Evolutionary conservation across 176 grass and related monocot species (phyloP).

Genomic region (Thalia dealbata): DNA sequence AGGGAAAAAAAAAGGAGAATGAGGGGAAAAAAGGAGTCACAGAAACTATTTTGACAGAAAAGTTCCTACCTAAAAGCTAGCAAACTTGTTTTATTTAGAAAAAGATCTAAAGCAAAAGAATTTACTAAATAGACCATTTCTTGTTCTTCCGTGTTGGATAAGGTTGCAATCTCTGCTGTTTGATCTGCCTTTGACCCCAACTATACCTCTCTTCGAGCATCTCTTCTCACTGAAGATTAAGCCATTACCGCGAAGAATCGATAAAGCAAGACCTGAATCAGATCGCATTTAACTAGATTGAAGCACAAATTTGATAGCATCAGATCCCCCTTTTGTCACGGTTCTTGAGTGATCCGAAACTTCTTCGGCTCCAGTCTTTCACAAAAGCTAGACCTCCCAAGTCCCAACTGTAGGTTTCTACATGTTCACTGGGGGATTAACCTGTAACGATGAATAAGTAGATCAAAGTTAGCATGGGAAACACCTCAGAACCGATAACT

Average conservation of each 20-base stretch:
- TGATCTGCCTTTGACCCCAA: neutral
- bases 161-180: neutral
- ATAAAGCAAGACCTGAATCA: neutral
- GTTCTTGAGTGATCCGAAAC: neutral
- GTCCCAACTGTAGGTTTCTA: neutral
- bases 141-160: neutral
- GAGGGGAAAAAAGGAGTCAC: too few species aligned
- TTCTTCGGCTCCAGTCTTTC: neutral
- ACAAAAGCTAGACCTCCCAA: too few species aligned
- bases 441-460: neutral
- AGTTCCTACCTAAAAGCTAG: neutral
- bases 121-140: neutral
- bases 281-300: neutral
- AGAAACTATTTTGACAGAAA: too few species aligned
- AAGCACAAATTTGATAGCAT: neutral
- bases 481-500: too few species aligned
- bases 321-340: neutral
- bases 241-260: neutral
- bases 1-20: neutral
- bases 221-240: neutral
- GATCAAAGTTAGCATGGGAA: neutral
- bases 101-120: neutral
- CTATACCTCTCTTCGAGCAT: neutral
- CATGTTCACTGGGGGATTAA: constrained; percentile 2
- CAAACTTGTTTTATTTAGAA: neutral